These are phyloP conservation scores for Peterozyma xylosa DNA, from an alignment of 805 yeast genomes.

Conservation along the genomic window DNA sequence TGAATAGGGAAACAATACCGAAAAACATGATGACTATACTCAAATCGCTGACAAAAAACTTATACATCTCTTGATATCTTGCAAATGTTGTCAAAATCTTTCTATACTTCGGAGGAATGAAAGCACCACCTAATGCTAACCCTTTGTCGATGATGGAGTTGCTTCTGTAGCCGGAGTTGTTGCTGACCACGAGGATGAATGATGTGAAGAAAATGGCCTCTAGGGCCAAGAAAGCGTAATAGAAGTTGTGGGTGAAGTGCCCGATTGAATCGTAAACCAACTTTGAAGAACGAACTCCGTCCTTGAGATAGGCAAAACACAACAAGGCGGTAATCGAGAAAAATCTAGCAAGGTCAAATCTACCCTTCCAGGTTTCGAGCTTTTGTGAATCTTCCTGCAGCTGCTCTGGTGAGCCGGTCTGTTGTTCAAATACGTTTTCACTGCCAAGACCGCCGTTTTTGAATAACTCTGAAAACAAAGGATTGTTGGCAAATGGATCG, in stretches of 20 bases:
- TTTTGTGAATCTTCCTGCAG: neutral
- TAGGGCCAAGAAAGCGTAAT: constrained; percentile 15
- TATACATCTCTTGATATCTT: constrained; percentile 19
- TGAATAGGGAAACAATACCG: constrained; percentile 13
- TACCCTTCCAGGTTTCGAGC: constrained; percentile 9
- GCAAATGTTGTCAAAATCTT: constrained; percentile 10
- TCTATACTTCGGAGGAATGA: constrained; percentile 15
- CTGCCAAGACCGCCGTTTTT: no score
- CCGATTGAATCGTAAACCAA: no score
- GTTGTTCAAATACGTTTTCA: neutral
- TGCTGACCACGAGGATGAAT: constrained; percentile 10
- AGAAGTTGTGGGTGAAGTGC: no score
- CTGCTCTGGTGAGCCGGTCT: no score
- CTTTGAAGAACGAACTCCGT: constrained; percentile 5
- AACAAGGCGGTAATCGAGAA: constrained; percentile 9
- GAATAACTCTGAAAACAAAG: constrained; percentile 1
- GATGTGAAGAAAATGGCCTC: constrained; percentile 14
- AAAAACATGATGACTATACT: constrained; percentile 18
- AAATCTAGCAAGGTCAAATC: constrained; percentile 14
- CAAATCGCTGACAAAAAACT: constrained; percentile 17
- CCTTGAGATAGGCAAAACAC: constrained; percentile 1
- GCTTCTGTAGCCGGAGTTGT: constrained; percentile 5
- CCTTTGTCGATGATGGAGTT: constrained; percentile 11
- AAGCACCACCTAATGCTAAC: constrained; percentile 13
- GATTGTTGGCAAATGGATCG: constrained; percentile 3